phyloP scores from a whole-genome alignment of 1,139 yeast species.

The Debaryomyces fabryi region DNA sequence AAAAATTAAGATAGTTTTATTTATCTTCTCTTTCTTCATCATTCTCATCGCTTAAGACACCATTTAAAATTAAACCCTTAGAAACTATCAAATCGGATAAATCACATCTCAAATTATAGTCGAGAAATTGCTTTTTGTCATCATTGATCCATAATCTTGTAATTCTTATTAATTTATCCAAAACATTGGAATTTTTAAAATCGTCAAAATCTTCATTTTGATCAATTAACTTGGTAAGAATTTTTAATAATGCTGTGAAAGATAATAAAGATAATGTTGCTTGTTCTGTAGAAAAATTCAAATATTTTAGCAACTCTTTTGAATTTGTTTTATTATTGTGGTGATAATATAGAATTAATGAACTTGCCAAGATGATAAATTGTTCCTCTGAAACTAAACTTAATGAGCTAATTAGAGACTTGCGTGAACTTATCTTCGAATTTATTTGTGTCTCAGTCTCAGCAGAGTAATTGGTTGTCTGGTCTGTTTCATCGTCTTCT shows the following conservation, averaged over 20 bases:
- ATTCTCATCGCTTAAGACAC: neutral
- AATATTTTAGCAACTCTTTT: conserved; percentile 28
- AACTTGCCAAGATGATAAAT: conserved; percentile 32
- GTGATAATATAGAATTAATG: conserved; percentile 31
- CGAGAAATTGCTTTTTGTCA: conserved; percentile 23
- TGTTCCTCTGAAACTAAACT: conserved; percentile 41
- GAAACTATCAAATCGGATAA: conserved; percentile 31
- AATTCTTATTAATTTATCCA: conserved; percentile 33
- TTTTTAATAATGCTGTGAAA: conserved; percentile 36
- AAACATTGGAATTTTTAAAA: conserved; percentile 17
- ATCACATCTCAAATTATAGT: conserved; percentile 27
- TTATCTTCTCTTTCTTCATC: neutral
- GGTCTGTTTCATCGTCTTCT: conserved; percentile 17
- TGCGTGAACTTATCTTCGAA: conserved; percentile 9
- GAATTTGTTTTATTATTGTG: conserved; percentile 24
- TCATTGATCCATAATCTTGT: conserved; percentile 39
- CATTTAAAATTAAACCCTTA: conserved; percentile 5
- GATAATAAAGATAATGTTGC: conserved; percentile 30
- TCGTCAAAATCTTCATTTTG: conserved; percentile 20
- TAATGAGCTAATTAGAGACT: conserved; percentile 33
- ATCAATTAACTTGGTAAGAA: conserved; percentile 27
- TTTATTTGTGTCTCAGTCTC: conserved; percentile 10
- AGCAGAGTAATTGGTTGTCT: conserved; percentile 15
- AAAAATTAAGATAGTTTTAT: too few species aligned
- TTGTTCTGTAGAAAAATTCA: conserved; percentile 20